Evolutionary conservation across 257 asterid species (phyloP), one percentile per base, ranked within the genome.

Genomic region (Solanum chilense): DNA sequence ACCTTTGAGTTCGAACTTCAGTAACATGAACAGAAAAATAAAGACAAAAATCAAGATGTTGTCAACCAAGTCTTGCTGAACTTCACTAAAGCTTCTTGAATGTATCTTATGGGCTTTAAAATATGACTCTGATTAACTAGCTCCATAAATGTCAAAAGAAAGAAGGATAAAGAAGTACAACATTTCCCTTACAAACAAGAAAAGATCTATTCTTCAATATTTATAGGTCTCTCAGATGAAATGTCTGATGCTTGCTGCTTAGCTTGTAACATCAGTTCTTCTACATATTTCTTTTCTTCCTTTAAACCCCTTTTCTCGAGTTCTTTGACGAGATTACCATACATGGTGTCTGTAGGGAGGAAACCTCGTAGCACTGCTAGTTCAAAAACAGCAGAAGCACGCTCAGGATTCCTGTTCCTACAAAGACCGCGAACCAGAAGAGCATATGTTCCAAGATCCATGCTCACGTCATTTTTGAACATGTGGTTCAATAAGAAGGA

Each of bases 401-500:
- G 89, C 21, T 92, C 93, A 16, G 89, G 88, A 44, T 88, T 91
- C 86, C 94, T 97, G 11, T 83, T 92, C 88, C 83, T 90, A 37
- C 94, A 86, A 27, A 97, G 95, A 66, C 96, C 93, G 25, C 84
- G 88, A 42, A 97, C 86, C 91, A 97, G 85, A 87, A 94, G 94
- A 21, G 91, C 86, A 88, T 97, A 97, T 2, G 91, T 93, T 27
- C 99, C 98, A 13, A 89, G 93, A 89, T 95, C 98, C 58, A 94
- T 82, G 89, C 95, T 87, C 44, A 97, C 92, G 70, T 94, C 92
- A 41, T 96, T 95, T 86, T 88, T 90, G 88, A 93, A 94, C 99
- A 97, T 95, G 88, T 96, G 99, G 60, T 73, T 90, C 91, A 97
- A 82, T 92, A 97, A 82, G 92, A 95, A 94, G 10, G 94, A 82